A percentile compares a stretch with the other conserved stretches of the same genome.
Evolutionary conservation across 1,284 basidiomycete species (phyloP).

Genomic region (Lignosus rhinocerotis): DNA sequence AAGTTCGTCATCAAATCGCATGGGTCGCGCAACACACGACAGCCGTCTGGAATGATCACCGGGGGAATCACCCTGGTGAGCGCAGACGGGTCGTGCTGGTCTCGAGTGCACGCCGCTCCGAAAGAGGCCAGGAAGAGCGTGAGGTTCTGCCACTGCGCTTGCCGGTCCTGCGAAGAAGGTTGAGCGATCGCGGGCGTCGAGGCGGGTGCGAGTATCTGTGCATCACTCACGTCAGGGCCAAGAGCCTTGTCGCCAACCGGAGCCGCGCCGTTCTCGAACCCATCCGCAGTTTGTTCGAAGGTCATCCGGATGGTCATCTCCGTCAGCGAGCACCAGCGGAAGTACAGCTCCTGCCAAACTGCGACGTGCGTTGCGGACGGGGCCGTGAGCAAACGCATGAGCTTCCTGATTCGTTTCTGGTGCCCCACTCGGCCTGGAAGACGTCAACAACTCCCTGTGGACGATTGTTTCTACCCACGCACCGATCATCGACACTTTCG

Average conservation of each 20-base stretch:
- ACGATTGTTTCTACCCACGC: slow-evolving; percentile 26
- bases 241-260: slow-evolving; percentile 36
- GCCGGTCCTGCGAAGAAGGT: slow-evolving; percentile 55
- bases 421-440: slow-evolving; percentile 66
- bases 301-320: slow-evolving; percentile 34
- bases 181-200: background rate
- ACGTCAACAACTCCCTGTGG: background rate
- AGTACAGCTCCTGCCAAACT: slow-evolving; percentile 83
- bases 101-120: slow-evolving; percentile 66
- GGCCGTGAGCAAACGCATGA: slow-evolving; percentile 63
- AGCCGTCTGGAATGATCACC: slow-evolving; percentile 66
- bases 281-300: slow-evolving; percentile 28
- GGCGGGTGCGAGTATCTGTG: background rate
- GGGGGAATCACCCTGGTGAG: slow-evolving; percentile 60
- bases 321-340: slow-evolving; percentile 39
- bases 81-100: slow-evolving; percentile 47
- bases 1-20: slow-evolving; percentile 61
- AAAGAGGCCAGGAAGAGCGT: slow-evolving; percentile 80
- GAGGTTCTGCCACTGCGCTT: slow-evolving; percentile 86
- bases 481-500: slow-evolving; percentile 69
- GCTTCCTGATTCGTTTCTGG: slow-evolving; percentile 78
- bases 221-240: slow-evolving; percentile 39
- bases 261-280: slow-evolving; percentile 19
- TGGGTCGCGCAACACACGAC: slow-evolving; percentile 64
- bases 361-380: slow-evolving; percentile 69